Evolutionary conservation across 768 basidiomycete species (phyloP).

Genomic region (Hemileccinum rubropunctum): DNA sequence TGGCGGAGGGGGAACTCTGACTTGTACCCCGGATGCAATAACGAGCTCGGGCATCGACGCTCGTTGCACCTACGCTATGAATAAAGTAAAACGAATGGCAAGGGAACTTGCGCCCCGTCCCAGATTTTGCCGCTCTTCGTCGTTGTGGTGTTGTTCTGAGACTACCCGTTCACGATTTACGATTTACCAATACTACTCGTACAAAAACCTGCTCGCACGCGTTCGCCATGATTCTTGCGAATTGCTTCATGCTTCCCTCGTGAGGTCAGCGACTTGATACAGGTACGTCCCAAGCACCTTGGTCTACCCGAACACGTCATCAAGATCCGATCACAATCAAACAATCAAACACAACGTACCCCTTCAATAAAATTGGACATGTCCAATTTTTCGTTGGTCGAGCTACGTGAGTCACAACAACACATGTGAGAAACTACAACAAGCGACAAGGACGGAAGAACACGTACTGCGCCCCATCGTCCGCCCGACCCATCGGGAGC

Average conservation of each 20-base stretch:
- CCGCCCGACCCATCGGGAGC: conserved; percentile 92
- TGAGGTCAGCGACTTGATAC: conserved; percentile 30
- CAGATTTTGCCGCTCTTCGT: too few relatives aligned
- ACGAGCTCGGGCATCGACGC: conserved; percentile 68
- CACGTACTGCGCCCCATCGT: conserved; percentile 90
- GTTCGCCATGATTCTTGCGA: neutral
- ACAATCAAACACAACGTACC: conserved; percentile 35
- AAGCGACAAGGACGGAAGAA: neutral
- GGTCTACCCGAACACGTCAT: conserved; percentile 17
- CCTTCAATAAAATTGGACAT: conserved; percentile 84
- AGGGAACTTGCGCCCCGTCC: conserved; percentile 5
- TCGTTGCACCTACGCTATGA: conserved; percentile 60
- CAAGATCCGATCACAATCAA: conserved; percentile 3
- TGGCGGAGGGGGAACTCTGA: conserved; percentile 45
- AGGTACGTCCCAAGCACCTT: conserved; percentile 34
- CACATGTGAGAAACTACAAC: neutral
- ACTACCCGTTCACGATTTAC: too few relatives aligned
- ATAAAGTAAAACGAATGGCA: too few relatives aligned
- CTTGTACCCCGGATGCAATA: conserved; percentile 37
- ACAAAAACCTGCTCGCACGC: too few relatives aligned
- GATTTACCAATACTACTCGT: too few relatives aligned
- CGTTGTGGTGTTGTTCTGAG: too few relatives aligned
- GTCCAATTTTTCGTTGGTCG: conserved; percentile 95
- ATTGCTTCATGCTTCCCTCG: conserved; percentile 6
- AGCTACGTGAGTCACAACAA: conserved; percentile 40